Base-by-base conservation (phyloP, 768 basidiomycete genomes). In the Tylopilus subfusipes region DNA sequence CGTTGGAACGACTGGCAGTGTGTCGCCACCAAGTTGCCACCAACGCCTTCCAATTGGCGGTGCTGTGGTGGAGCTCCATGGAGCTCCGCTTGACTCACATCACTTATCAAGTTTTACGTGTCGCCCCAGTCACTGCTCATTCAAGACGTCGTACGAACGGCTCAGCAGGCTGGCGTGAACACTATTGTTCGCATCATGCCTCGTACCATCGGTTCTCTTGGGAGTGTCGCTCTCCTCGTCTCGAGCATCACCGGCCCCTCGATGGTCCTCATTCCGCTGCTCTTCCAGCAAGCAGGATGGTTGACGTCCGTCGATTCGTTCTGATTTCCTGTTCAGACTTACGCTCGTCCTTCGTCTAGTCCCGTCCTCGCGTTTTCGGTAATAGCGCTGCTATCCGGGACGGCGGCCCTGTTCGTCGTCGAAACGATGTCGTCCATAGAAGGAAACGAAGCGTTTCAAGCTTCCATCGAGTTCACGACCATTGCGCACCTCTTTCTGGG, bases 251-350 rank as follows among this genome's bases (percentile, higher is more conserved):
- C 64, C 0, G 64, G 64, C 0, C 64, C 64, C 3, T 65, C 64
- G 0, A 30, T 65, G 19, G 64, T 61, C 21, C 56, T 65, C 4
- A 57, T 66, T 14, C 64, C 64, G 0, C 43, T 63, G 0, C 53
- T 65, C 2, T 65, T 63, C 42, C 64, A 65, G 21, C 64, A 66
- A 25, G 64, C 64, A 38, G 64, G 64, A 53, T 65, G 64, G 64
- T 39, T 65, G 39, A 66, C 61, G 64, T 65, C 33, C 53, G 64
- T 57, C 10, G 2, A 6, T 40, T 48, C 34, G 8, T 16, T 9
- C 14, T 24, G 5, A 13, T 39, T n/a, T 2, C n/a, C n/a, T 42
- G 24, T 25, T 27, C 1, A 1, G 25, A 10, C 47, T 51, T 2
- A 38, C 24, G 24, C 44, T 25, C 5, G 16, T 27, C 18, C 27